phyloP scores from a whole-genome alignment of 2,329 filamentous ascomycete genomes.

The Chalara sp. region DNA sequence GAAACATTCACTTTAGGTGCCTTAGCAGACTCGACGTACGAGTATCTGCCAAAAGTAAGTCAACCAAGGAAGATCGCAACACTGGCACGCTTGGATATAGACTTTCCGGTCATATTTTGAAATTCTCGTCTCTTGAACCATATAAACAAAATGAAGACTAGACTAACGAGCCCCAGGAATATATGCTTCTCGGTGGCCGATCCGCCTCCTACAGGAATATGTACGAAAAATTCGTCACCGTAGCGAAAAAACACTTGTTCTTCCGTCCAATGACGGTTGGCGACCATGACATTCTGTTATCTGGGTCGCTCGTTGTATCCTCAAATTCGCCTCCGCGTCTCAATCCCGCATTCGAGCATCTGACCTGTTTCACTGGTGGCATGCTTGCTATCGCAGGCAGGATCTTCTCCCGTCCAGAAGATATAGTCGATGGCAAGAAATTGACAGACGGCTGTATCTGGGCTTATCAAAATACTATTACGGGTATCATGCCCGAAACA shows the following conservation, averaged over 20 bases:
- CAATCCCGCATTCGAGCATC: conserved; percentile 46
- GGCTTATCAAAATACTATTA: conserved; percentile 49
- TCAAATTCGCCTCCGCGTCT: conserved; percentile 37
- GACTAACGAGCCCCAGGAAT: conserved; percentile 24
- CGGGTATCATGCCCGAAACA: conserved; percentile 56
- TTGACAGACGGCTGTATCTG: conserved; percentile 59
- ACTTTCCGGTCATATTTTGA: no score
- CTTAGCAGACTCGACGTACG: conserved; percentile 51
- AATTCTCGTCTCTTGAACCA: background rate
- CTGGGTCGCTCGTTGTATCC: conserved; percentile 37
- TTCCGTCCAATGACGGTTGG: conserved; percentile 36
- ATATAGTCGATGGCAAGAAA: conserved; percentile 48
- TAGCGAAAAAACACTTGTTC: conserved; percentile 39
- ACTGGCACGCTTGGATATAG: background rate
- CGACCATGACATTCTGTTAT: conserved; percentile 37
- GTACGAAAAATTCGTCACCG: conserved; percentile 38
- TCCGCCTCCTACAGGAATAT: conserved; percentile 24
- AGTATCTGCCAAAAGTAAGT: conserved; percentile 61
- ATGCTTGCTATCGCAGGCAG: conserved; percentile 63
- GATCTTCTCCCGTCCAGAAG: conserved; percentile 47
- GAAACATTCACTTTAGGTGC: conserved; percentile 51
- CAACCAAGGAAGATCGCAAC: conserved; percentile 32
- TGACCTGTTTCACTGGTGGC: conserved; percentile 67
- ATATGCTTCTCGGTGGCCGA: conserved; percentile 22
- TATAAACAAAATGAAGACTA: conserved; percentile 32